These are phyloP conservation scores for Aspergillus sp. DNA, from an alignment of 2,329 filamentous ascomycete genomes.

Conservation along the genomic window DNA sequence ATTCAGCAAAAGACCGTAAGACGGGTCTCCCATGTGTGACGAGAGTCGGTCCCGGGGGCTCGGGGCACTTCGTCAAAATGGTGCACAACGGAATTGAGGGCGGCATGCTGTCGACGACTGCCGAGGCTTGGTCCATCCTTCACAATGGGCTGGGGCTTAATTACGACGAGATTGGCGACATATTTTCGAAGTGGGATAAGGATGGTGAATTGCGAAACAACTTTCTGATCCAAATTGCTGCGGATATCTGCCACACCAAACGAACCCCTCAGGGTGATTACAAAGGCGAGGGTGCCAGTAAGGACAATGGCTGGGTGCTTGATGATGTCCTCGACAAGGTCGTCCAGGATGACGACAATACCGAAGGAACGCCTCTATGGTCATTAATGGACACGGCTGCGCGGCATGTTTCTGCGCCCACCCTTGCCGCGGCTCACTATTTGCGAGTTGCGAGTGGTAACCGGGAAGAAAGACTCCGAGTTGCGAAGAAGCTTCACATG, in stretches of 20 bases:
- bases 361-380: slow-evolving; percentile 66
- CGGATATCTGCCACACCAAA: slow-evolving; percentile 54
- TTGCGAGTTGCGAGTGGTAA: slow-evolving; percentile 62
- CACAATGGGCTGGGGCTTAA: slow-evolving; percentile 53
- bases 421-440: slow-evolving; percentile 59
- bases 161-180: slow-evolving; percentile 56
- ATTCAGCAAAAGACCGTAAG: slow-evolving; percentile 58
- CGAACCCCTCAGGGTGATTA: slow-evolving; percentile 35
- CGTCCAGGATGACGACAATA: slow-evolving; percentile 62
- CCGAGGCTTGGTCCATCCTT: slow-evolving; percentile 63
- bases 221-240: slow-evolving; percentile 60
- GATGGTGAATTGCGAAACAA: slow-evolving; percentile 55
- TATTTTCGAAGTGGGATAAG: slow-evolving; percentile 58
- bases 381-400: slow-evolving; percentile 57
- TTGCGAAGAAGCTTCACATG: slow-evolving; percentile 45
- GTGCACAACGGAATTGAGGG: slow-evolving; percentile 72
- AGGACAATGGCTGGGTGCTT: slow-evolving; percentile 48
- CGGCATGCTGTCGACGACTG: slow-evolving; percentile 62
- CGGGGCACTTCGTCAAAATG: slow-evolving; percentile 72
- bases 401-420: slow-evolving; percentile 60
- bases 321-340: slow-evolving; percentile 64
- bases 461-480: slow-evolving; percentile 50
- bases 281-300: slow-evolving; percentile 26
- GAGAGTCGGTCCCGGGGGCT: slow-evolving; percentile 57
- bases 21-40: slow-evolving; percentile 57